phyloP scores from a whole-genome alignment of 768 basidiomycete genomes.

The Lactarius hengduanensis region DNA sequence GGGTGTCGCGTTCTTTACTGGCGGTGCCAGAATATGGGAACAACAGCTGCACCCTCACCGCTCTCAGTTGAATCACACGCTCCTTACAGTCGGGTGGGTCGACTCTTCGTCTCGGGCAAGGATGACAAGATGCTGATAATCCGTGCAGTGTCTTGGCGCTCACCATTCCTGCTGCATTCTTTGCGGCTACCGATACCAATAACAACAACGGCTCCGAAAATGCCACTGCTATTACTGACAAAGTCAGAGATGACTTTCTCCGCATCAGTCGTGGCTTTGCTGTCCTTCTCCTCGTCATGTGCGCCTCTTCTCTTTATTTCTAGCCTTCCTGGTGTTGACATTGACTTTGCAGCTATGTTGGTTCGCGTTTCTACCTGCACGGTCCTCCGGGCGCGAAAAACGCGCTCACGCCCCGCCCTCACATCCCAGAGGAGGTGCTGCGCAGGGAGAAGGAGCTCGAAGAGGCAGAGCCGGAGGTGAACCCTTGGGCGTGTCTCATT shows the following conservation, averaged over 20 bases:
- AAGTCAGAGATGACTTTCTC: constrained; percentile 48
- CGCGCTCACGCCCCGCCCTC: constrained; percentile 41
- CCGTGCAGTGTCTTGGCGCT: constrained; percentile 56
- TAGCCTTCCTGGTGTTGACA: neutral
- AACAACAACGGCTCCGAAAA: constrained; percentile 31
- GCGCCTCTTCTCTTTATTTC: constrained; percentile 30
- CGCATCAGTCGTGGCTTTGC: constrained; percentile 65
- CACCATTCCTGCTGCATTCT: constrained; percentile 66
- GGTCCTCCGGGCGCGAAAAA: constrained; percentile 65
- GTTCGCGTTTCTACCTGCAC: constrained; percentile 66
- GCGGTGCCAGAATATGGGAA: constrained; percentile 63
- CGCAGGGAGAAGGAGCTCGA: constrained; percentile 42
- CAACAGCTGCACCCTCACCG: constrained; percentile 67
- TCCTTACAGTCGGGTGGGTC: constrained; percentile 64
- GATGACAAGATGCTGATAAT: neutral
- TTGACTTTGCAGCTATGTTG: constrained; percentile 49
- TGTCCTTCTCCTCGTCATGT: constrained; percentile 61
- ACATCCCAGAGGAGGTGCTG: constrained; percentile 38
- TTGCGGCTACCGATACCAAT: constrained; percentile 52
- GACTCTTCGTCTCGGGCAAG: constrained; percentile 2
- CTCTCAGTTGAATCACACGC: constrained; percentile 64
- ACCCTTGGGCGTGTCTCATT: constrained; percentile 59
- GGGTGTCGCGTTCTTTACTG: constrained; percentile 64
- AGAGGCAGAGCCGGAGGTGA: constrained; percentile 54
- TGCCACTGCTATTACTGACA: constrained; percentile 41